Evolutionary conservation across 75 land plant species (phyloP), one percentile per base, ranked within the genome.

Genomic region (Sequoiadendron giganteum): DNA sequence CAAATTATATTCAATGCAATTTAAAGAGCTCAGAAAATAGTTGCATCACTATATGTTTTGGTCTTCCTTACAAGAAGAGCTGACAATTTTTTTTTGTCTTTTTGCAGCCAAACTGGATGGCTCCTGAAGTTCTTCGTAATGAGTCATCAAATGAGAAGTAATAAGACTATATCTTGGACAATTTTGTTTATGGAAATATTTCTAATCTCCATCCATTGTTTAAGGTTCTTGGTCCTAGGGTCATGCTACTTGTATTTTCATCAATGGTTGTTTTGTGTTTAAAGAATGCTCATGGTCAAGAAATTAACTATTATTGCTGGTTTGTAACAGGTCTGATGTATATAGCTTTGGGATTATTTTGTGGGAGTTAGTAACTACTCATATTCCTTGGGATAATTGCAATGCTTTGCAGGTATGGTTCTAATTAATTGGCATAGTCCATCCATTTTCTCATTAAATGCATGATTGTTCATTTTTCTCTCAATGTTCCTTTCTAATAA

Each of bases 91-190:
- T 28, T 47, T 83, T 87, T 83, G 38, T 54, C 65, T 21, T 80
- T 42, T n/a, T 88, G 86, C 87, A 96, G 97, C 97, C 97, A 45
- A 95, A 96, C 87, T 96, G 97, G 97, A 96, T 96, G 97, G 96
- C 97, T 38, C 97, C 97, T 28, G 96, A 96, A 89, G 95, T 94
- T 90, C 94, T 96, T 72, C 95, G 96, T 4, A 95, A 93, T 83
- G 97, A 96, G 89, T 94, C 93, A 38, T 92, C 96, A 68, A 91
- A 96, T 92, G 97, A 96, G 83, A 96, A 95, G 97, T 96, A 92
- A 65, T 65, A 5, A 7, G 9, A 5, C 70, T 65, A 25, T 65
- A 65, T 65, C 30, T 65, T 65, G 28, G 70, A 65, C n/a, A 6
- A 65, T 25, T 65, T 65, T 13, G 14, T 13, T 52, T 65, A 25